Conservation (phyloP, 805 yeast species). For the Wickerhamiella lipophila region DNA sequence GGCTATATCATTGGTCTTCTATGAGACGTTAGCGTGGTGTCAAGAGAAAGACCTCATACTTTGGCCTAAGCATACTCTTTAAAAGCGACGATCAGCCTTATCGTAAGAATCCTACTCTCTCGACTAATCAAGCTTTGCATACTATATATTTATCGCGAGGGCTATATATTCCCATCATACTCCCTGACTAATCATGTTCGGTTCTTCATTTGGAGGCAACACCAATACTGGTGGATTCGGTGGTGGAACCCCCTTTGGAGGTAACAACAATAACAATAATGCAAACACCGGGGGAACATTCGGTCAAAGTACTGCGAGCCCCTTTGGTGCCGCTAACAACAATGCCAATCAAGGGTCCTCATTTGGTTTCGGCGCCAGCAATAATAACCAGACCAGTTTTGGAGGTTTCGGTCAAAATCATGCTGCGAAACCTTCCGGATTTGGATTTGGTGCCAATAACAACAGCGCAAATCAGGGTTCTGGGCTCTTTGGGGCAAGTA, state of each 20-base stretch:
- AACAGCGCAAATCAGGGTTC: neutral
- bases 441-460: slow-evolving; percentile 2
- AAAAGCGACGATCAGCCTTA: no score
- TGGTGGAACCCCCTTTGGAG: slow-evolving; percentile 15
- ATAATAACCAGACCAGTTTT: slow-evolving; percentile 14
- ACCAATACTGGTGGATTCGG: slow-evolving; percentile 16
- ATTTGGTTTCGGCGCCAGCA: slow-evolving; percentile 22
- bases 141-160: no score
- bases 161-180: neutral
- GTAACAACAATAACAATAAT: slow-evolving; percentile 9
- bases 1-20: no score
- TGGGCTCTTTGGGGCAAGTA: slow-evolving; percentile 5
- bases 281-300: slow-evolving; percentile 6
- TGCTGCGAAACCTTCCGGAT: slow-evolving; percentile 1
- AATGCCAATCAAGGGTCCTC: slow-evolving; percentile 14
- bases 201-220: slow-evolving; percentile 10
- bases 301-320: slow-evolving; percentile 1
- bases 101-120: no score
- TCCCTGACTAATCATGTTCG: slow-evolving; percentile 11
- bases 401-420: slow-evolving; percentile 16
- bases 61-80: no score
- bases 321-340: slow-evolving; percentile 7
- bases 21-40: no score
- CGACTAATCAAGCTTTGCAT: no score
- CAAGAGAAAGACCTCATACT: no score